A percentile compares a stretch with the other conserved stretches of the same genome.
phyloP scores from a whole-genome alignment of 257 asterid species.

The Schizonepeta tenuifolia region DNA sequence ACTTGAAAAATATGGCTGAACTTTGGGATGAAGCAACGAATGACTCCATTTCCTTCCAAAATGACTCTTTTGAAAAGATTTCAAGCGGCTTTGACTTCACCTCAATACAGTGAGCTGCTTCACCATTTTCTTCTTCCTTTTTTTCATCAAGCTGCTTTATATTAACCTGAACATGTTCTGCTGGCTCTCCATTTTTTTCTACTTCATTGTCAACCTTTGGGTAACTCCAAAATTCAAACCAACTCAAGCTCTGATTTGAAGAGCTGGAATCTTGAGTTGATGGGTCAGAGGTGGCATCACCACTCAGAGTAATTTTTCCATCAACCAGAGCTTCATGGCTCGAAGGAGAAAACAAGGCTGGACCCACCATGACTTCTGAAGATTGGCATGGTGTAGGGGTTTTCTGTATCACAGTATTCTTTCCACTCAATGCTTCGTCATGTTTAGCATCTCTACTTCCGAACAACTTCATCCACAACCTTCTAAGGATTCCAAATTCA shows the following conservation, averaged over 20 bases:
- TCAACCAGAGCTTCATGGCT: conserved; percentile 41
- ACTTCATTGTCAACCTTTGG: conserved; percentile 31
- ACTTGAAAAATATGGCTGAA: conserved; percentile 49
- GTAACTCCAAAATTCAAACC: conserved; percentile 53
- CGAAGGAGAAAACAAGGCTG: conserved; percentile 49
- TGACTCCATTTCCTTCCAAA: conserved; percentile 69
- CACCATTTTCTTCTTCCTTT: neutral
- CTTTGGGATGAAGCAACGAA: conserved; percentile 58
- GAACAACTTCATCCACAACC: conserved; percentile 59
- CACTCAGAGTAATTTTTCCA: conserved; percentile 26
- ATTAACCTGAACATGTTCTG: conserved; percentile 24
- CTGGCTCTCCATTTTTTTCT: conserved; percentile 36
- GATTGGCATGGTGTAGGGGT: conserved; percentile 34
- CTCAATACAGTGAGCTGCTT: conserved; percentile 20
- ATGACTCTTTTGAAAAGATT: conserved; percentile 53
- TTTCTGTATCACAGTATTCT: conserved; percentile 33
- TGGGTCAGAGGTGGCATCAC: conserved; percentile 34
- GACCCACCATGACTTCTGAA: conserved; percentile 26
- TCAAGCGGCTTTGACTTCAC: conserved; percentile 35
- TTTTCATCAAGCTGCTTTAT: conserved; percentile 30
- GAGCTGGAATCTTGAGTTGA: conserved; percentile 37
- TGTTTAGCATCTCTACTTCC: conserved; percentile 39
- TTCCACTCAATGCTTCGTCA: conserved; percentile 30
- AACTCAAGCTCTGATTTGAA: conserved; percentile 35
- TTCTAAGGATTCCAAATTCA: conserved; percentile 51